These are phyloP conservation scores for Solanum clarkiae DNA, from an alignment of 257 asterid species.

Conservation along the genomic window DNA sequence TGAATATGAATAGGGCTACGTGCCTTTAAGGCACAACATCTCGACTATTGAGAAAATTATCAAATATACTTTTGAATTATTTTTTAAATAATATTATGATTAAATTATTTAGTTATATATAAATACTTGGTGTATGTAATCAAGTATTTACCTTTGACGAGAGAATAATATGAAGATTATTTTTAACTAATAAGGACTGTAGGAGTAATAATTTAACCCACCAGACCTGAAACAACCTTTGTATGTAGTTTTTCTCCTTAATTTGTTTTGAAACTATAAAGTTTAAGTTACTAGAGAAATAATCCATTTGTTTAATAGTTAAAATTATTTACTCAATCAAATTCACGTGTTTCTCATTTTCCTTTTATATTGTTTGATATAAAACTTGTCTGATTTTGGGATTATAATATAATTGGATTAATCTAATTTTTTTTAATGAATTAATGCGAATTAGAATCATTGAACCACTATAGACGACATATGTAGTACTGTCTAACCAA, in stretches of 20 bases:
- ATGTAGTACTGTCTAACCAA: too few relatives aligned
- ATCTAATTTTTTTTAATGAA: too few relatives aligned
- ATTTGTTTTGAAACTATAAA: background rate
- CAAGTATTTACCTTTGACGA: background rate
- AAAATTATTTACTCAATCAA: background rate
- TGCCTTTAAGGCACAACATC: too few relatives aligned
- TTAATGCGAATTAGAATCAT: too few relatives aligned
- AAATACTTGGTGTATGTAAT: background rate
- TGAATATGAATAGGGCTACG: background rate
- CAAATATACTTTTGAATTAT: background rate
- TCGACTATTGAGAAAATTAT: too few relatives aligned
- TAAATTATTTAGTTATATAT: too few relatives aligned
- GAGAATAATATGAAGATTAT: background rate
- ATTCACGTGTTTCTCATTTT: background rate
- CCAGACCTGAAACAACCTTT: background rate
- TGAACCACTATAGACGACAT: too few relatives aligned
- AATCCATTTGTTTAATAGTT: background rate
- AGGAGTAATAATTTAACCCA: too few relatives aligned
- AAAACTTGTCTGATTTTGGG: background rate
- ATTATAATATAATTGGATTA: too few relatives aligned
- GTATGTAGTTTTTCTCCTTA: background rate
- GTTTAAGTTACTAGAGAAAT: background rate
- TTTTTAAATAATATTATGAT: too few relatives aligned
- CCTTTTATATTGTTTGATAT: background rate
- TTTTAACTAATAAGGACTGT: too few relatives aligned